Conservation (phyloP, 2,329 filamentous ascomycete genomes). For the Pyrenochaeta sp. region DNA sequence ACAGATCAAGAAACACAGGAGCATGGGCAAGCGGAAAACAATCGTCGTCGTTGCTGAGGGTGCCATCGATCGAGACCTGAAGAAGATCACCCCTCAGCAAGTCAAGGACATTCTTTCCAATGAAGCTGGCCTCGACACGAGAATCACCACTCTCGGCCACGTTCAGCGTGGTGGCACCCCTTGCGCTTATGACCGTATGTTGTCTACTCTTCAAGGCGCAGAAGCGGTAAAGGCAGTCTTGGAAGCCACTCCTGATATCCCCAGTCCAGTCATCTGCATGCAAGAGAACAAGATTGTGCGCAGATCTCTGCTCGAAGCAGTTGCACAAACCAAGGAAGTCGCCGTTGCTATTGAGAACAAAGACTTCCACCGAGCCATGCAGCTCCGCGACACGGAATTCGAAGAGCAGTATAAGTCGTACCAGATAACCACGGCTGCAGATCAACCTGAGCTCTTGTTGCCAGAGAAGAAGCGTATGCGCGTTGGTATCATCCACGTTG, state of each 20-base stretch:
- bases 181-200: slow-evolving; percentile 92
- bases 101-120: slow-evolving; percentile 89
- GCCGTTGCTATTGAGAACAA: slow-evolving; percentile 81
- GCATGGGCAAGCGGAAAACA: slow-evolving; percentile 91
- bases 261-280: slow-evolving; percentile 94
- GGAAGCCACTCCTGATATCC: slow-evolving; percentile 75
- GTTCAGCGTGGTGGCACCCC: slow-evolving; percentile 95
- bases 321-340: slow-evolving; percentile 84
- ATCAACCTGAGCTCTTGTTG: slow-evolving; percentile 72
- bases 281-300: slow-evolving; percentile 97
- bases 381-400: slow-evolving; percentile 89
- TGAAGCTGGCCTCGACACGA: slow-evolving; percentile 83
- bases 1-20: slow-evolving; percentile 71
- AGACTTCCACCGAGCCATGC: slow-evolving; percentile 88
- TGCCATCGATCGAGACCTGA: slow-evolving; percentile 73
- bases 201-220: slow-evolving; percentile 81
- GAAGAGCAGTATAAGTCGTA: slow-evolving; percentile 91
- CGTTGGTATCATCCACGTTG: slow-evolving; percentile 95
- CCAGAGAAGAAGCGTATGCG: slow-evolving; percentile 83
- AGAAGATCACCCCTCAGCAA: slow-evolving; percentile 79
- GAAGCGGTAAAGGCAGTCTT: slow-evolving; percentile 43
- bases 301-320: slow-evolving; percentile 87
- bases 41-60: slow-evolving; percentile 98
- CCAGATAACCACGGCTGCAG: slow-evolving; percentile 85
- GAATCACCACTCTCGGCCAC: slow-evolving; percentile 93